phyloP scores from a whole-genome alignment of 495 filamentous ascomycete species.

The Hypoxylon cercidicola region DNA sequence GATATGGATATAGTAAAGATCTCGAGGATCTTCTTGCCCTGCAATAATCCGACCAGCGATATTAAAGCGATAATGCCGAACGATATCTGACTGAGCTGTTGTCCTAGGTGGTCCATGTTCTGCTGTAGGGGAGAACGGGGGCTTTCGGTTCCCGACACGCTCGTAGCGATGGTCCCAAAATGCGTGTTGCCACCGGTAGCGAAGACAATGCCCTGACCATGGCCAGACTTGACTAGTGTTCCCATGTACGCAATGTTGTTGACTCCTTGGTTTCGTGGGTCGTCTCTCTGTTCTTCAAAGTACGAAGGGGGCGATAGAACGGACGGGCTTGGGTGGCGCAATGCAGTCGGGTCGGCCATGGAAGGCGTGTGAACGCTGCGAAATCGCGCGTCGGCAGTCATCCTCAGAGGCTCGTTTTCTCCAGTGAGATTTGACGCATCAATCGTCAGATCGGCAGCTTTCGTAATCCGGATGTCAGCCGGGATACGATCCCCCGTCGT shows the following conservation, averaged over 20 bases:
- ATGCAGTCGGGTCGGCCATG: constrained; percentile 30
- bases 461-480: constrained; percentile 94
- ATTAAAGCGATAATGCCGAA: constrained; percentile 95
- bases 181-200: constrained; percentile 92
- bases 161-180: constrained; percentile 95
- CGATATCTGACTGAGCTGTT: constrained; percentile 93
- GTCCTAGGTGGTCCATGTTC: constrained; percentile 95
- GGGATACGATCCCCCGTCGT: constrained; percentile 96
- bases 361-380: constrained; percentile 57
- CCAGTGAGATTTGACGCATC: constrained; percentile 98
- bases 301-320: constrained; percentile 41
- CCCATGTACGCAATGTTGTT: constrained; percentile 98
- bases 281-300: constrained; percentile 42
- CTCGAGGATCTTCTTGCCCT: constrained; percentile 88
- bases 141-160: constrained; percentile 91
- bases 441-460: constrained; percentile 85
- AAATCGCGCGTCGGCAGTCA: constrained; percentile 75
- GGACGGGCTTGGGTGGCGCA: constrained; percentile 53
- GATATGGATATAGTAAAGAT: constrained; percentile 99
- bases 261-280: constrained; percentile 42
- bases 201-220: constrained; percentile 95
- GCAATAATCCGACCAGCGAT: constrained; percentile 84
- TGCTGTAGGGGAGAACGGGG: constrained; percentile 92
- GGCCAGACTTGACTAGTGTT: constrained; percentile 93
- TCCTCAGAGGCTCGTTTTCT: constrained; percentile 91